Percentiles rank a stretch among this genome's conserved stretches.
Evolutionary conservation across 495 filamentous ascomycete species (phyloP).

Genomic region (Penicillium longicatenatum): DNA sequence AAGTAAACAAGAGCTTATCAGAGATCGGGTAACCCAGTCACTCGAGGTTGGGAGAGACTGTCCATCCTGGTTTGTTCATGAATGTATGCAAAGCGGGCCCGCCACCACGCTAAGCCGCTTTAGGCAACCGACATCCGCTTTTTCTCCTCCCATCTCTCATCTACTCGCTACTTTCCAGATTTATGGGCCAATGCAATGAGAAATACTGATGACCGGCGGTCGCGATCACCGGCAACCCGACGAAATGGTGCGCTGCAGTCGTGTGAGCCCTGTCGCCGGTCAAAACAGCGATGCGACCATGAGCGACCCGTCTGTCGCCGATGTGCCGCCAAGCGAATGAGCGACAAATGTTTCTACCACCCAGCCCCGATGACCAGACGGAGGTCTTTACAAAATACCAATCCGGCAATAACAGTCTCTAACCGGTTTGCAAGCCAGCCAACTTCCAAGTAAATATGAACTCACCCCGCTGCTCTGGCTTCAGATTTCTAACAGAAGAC

Average conservation of each 20-base stretch:
- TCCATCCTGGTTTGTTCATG: background rate
- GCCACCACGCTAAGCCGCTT: background rate
- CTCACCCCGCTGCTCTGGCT: background rate
- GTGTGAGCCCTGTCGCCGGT: conserved; percentile 55
- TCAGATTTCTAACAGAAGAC: background rate
- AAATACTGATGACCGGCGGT: conserved; percentile 23
- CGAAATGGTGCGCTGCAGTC: conserved; percentile 52
- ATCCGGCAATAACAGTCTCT: conserved; percentile 11
- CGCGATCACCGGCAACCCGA: conserved; percentile 32
- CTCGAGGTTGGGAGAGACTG: too few species aligned
- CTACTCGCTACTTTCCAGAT: background rate
- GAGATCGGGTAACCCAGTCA: too few species aligned
- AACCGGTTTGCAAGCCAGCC: conserved; percentile 25
- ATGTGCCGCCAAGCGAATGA: conserved; percentile 38
- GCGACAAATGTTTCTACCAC: conserved; percentile 43
- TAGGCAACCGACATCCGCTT: background rate
- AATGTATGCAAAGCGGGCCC: background rate
- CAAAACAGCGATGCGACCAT: conserved; percentile 55
- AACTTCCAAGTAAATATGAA: conserved; percentile 28
- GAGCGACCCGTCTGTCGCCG: conserved; percentile 38
- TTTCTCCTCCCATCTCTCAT: background rate
- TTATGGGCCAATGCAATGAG: conserved; percentile 17
- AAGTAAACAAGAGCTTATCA: too few species aligned
- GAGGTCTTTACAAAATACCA: conserved; percentile 18
- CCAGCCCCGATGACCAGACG: conserved; percentile 47